Evolutionary conservation across 441 rosid genomes (phyloP), one percentile per base, ranked within the genome.

Genomic region (Capsella rubella): DNA sequence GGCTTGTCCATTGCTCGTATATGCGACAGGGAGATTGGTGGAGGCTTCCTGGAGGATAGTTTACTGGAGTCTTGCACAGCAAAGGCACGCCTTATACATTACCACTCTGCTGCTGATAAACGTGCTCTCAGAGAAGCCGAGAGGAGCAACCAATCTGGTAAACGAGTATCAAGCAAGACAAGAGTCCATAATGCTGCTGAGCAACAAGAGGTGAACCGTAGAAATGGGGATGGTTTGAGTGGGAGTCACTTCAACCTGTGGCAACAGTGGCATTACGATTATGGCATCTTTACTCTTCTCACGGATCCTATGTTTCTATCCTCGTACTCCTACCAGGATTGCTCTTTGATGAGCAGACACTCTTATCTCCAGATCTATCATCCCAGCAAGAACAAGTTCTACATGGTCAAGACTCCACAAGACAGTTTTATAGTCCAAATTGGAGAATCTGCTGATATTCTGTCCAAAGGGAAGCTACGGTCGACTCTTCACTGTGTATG

Each of bases 251-350:
- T 77, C 71, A 73, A 76, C 68, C 79, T 90, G 6, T 92, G 99
- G 99, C 98, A 95, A 85, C 91, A 87, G 60, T 92, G 99, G 97
- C 99, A 92, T 82, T 92, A 85, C 79, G 99, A 92, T 80, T 92
- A 89, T 67, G 93, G 98, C 42, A 82, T 92, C 77, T 87, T 95
- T 78, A 95, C 98, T n/a, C 67, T 95, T 78, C 80, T 95, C 79
- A 92, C 98, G 4, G 84, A 92, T 82, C 98, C 97, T 28, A 81
- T 90, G 86, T 92, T 92, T 87, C 80, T 88, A 42, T 64, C 63
- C 3, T 54, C 90, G 0, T 74, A 65, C 34, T 34, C 39, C 50
- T 78, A 32, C 47, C 51, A 58, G 37, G 90, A 86, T 64, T 85
- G 83, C 69, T 73, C 77, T 77, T 84, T 70, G 49, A 86, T 87